Percentiles rank a stretch among this genome's conserved stretches.
Evolutionary conservation across 176 grass and related monocot species (phyloP).

Genomic region (Rhynchospora tenuis): DNA sequence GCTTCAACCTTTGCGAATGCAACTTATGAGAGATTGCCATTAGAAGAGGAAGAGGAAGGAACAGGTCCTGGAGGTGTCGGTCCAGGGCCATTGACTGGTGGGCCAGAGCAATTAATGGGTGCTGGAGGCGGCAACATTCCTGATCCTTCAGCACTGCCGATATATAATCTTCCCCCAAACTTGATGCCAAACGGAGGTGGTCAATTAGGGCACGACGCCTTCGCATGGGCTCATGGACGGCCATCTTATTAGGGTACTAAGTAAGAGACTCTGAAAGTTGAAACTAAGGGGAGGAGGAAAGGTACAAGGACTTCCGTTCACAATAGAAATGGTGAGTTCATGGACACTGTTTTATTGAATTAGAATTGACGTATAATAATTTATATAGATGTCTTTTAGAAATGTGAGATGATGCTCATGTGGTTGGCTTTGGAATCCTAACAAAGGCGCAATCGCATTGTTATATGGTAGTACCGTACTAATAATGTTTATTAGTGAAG

Average conservation of each 20-base stretch:
- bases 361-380: slow-evolving; percentile 22
- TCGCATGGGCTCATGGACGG: slow-evolving; percentile 57
- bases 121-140: slow-evolving; percentile 35
- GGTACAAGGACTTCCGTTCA: background rate
- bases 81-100: slow-evolving; percentile 33
- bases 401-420: slow-evolving; percentile 23
- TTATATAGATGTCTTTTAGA: slow-evolving; percentile 2
- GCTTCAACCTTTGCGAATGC: slow-evolving; percentile 97
- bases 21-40: slow-evolving; percentile 78
- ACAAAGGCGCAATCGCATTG: slow-evolving; percentile 10
- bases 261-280: background rate
- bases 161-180: slow-evolving; percentile 54
- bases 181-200: slow-evolving; percentile 49
- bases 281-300: background rate
- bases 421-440: slow-evolving; percentile 23
- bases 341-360: slow-evolving; percentile 17
- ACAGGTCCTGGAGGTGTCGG: background rate
- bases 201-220: slow-evolving; percentile 38
- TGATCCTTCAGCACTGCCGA: slow-evolving; percentile 61
- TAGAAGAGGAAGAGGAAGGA: slow-evolving; percentile 70
- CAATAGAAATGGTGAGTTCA: slow-evolving; percentile 9
- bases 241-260: slow-evolving; percentile 42
- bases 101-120: slow-evolving; percentile 38
- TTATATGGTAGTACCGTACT: slow-evolving; percentile 1
- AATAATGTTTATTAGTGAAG: slow-evolving; percentile 25